Evolutionary conservation across 305 asterid genomes (phyloP).

Genomic region (Solanum hybrid): DNA sequence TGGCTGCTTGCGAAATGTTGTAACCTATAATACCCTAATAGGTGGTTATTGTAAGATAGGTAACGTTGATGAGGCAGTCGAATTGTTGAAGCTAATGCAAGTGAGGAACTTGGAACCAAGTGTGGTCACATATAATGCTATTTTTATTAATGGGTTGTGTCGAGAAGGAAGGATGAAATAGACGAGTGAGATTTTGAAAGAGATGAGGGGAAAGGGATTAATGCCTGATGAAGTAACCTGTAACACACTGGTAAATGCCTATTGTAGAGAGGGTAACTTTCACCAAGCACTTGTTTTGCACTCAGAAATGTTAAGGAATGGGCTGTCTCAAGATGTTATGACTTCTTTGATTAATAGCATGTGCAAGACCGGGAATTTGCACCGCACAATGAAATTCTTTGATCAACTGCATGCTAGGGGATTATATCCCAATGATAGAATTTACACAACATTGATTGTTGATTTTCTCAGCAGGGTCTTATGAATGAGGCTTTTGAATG

Average conservation of each 20-base stretch:
- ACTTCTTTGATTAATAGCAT: conserved; percentile 67
- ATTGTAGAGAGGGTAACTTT: conserved; percentile 66
- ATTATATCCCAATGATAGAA: conserved; percentile 61
- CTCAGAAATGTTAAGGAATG: conserved; percentile 71
- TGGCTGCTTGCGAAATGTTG: conserved; percentile 73
- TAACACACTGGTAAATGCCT: conserved; percentile 73
- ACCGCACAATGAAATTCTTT: conserved; percentile 62
- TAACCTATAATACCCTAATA: conserved; percentile 67
- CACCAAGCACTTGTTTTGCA: conserved; percentile 79
- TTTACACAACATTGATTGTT: conserved; percentile 71
- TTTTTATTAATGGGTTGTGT: conserved; percentile 65
- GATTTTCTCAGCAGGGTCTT: conserved; percentile 73
- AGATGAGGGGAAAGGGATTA: conserved; percentile 53
- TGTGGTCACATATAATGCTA: conserved; percentile 67
- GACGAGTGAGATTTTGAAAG: conserved; percentile 42
- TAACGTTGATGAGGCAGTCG: conserved; percentile 35
- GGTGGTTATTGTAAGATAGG: conserved; percentile 57
- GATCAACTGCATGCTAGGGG: conserved; percentile 67
- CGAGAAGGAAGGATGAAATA: conserved; percentile 66
- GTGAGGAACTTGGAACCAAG: conserved; percentile 50
- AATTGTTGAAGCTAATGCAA: conserved; percentile 41
- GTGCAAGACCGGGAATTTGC: conserved; percentile 62
- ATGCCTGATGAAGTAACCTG: conserved; percentile 72
- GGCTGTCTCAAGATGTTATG: conserved; percentile 71
- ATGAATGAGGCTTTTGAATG: conserved; percentile 61